These are phyloP conservation scores for Xylariomycetidae sp. DNA, from an alignment of 2,329 filamentous ascomycete genomes.

Conservation along the genomic window DNA sequence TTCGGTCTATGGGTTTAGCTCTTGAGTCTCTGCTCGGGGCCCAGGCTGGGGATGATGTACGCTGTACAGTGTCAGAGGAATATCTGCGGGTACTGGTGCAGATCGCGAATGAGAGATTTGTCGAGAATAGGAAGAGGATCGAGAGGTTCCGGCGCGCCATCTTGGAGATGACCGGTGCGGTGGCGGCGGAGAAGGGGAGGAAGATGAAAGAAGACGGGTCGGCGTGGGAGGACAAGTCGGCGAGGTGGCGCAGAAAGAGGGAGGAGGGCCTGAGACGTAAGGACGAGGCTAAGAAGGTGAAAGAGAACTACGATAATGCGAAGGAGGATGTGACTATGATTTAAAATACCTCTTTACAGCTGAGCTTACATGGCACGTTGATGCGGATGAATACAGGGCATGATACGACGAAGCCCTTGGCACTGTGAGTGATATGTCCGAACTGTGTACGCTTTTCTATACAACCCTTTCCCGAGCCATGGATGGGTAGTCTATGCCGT, in stretches of 20 bases:
- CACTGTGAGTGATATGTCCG: too few relatives aligned
- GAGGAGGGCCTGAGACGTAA: conserved; percentile 53
- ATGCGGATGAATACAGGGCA: too few relatives aligned
- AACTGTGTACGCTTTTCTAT: too few relatives aligned
- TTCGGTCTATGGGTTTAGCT: conserved; percentile 76
- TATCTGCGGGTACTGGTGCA: conserved; percentile 65
- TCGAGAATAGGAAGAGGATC: conserved; percentile 64
- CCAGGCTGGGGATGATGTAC: conserved; percentile 34
- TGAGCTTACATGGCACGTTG: too few relatives aligned
- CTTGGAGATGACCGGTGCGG: conserved; percentile 25
- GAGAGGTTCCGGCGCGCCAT: conserved; percentile 57
- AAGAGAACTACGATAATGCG: conserved; percentile 7
- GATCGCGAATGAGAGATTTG: conserved; percentile 72
- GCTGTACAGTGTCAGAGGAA: conserved; percentile 54
- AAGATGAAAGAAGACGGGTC: conserved; percentile 29
- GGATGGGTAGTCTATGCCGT: too few relatives aligned
- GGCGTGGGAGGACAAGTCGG: conserved; percentile 51
- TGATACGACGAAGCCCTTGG: too few relatives aligned
- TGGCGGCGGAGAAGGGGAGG: neutral
- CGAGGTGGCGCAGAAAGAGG: conserved; percentile 50
- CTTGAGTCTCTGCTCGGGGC: conserved; percentile 78
- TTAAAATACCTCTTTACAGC: too few relatives aligned
- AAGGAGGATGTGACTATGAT: conserved; percentile 10
- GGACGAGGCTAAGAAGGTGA: conserved; percentile 32
- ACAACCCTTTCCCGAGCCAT: too few relatives aligned